Evolutionary conservation across 1,284 basidiomycete genomes (phyloP).

Genomic region (Vanrija sp.): DNA sequence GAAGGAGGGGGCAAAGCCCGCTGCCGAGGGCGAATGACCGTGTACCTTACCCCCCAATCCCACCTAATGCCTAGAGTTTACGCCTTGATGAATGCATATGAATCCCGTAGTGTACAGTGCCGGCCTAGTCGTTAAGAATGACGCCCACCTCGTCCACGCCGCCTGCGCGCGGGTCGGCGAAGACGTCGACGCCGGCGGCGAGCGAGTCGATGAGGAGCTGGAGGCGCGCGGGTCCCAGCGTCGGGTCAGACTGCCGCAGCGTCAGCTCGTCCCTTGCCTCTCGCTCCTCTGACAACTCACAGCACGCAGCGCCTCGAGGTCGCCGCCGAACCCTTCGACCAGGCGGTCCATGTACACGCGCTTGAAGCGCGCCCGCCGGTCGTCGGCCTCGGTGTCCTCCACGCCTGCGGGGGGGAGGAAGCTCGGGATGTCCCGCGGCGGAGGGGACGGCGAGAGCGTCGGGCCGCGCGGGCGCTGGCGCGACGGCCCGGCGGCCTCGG

Average conservation of each 20-base stretch:
- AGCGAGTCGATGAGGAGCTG: slow-evolving; percentile 45
- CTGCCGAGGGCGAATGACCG: no score
- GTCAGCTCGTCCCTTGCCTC: not conserved
- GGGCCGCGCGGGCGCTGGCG: slow-evolving; percentile 8
- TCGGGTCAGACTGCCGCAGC: slow-evolving; percentile 31
- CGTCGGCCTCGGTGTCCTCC: slow-evolving; percentile 26
- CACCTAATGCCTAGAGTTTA: no score
- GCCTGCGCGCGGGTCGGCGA: slow-evolving; percentile 25
- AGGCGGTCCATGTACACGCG: slow-evolving; percentile 48
- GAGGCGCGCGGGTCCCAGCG: slow-evolving; percentile 36
- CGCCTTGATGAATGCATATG: not conserved
- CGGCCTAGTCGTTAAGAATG: slow-evolving; percentile 19
- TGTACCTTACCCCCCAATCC: no score
- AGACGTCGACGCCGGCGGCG: slow-evolving; percentile 41
- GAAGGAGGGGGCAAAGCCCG: no score
- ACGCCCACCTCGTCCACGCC: slow-evolving; percentile 40
- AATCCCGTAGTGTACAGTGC: not conserved
- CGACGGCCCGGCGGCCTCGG: not conserved
- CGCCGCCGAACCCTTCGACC: slow-evolving; percentile 46
- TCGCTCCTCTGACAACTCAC: slow-evolving; percentile 23
- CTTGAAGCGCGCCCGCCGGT: slow-evolving; percentile 37
- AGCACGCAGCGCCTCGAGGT: slow-evolving; percentile 43
- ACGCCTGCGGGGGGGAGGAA: slow-evolving; percentile 12
- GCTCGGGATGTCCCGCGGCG: slow-evolving; percentile 17
- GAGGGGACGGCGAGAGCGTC: slow-evolving; percentile 20